Evolutionary conservation across 345 rosid species (phyloP).

Genomic region (Aegle marmelos): DNA sequence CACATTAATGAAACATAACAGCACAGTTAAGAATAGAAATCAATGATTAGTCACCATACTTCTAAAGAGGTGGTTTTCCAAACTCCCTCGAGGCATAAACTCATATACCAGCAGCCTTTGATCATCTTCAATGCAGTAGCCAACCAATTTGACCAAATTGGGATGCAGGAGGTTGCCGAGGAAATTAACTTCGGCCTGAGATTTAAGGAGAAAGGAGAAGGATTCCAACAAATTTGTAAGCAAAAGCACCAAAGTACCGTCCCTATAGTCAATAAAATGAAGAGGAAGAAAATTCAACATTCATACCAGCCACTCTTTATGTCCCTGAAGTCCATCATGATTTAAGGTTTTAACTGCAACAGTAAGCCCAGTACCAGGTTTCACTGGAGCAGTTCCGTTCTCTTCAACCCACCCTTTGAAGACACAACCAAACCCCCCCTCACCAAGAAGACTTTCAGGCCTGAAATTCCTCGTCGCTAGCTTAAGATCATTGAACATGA

Average conservation of each 20-base stretch:
- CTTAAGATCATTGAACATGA: constrained; percentile 69
- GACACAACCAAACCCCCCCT: constrained; percentile 94
- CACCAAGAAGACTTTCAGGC: constrained; percentile 85
- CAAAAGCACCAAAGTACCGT: constrained; percentile 2
- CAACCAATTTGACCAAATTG: constrained; percentile 69
- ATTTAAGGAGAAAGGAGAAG: constrained; percentile 10
- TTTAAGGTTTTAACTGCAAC: constrained; percentile 93
- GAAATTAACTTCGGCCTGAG: constrained; percentile 75
- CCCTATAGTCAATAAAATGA: neutral
- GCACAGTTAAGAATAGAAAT: neutral
- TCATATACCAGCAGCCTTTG: constrained; percentile 71
- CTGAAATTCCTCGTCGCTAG: constrained; percentile 76
- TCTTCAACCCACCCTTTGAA: constrained; percentile 95
- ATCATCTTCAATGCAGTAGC: constrained; percentile 81
- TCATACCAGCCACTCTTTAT: constrained; percentile 92
- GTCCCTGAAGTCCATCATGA: constrained; percentile 96
- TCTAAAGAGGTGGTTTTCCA: constrained; percentile 82
- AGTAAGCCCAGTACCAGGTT: constrained; percentile 87
- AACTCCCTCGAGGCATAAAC: constrained; percentile 82
- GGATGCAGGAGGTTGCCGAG: constrained; percentile 77
- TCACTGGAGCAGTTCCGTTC: constrained; percentile 84
- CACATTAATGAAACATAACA: neutral
- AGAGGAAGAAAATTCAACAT: neutral
- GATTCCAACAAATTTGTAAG: neutral
- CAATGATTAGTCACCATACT: constrained; percentile 45